Evolutionary conservation across 805 yeast species (phyloP).

Genomic region (Candida tammaniensis): DNA sequence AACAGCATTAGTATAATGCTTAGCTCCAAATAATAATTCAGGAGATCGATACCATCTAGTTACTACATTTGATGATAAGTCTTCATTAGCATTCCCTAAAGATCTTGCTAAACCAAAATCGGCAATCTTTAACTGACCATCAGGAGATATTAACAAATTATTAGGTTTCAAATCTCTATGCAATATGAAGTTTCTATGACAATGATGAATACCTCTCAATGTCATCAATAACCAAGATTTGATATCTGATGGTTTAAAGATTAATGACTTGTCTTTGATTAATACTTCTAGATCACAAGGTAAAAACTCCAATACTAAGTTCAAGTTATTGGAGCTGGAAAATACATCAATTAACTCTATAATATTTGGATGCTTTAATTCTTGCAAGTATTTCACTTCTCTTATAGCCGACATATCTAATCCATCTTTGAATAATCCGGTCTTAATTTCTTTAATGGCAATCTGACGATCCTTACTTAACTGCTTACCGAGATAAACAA

Average conservation of each 20-base stretch:
- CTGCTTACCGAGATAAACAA: slow-evolving; percentile 82
- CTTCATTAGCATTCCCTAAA: slow-evolving; percentile 68
- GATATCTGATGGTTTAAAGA: slow-evolving; percentile 82
- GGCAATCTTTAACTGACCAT: slow-evolving; percentile 87
- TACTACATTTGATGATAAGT: slow-evolving; percentile 88
- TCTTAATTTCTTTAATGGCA: slow-evolving; percentile 94
- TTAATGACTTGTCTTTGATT: slow-evolving; percentile 71
- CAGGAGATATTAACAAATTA: slow-evolving; percentile 80
- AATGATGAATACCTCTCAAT: slow-evolving; percentile 89
- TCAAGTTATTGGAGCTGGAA: slow-evolving; percentile 61
- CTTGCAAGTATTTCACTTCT: slow-evolving; percentile 86
- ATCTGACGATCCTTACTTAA: slow-evolving; percentile 53
- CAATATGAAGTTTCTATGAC: slow-evolving; percentile 85
- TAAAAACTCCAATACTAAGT: slow-evolving; percentile 86
- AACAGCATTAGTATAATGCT: slow-evolving; percentile 79
- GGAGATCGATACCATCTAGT: slow-evolving; percentile 98
- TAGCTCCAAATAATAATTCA: slow-evolving; percentile 82
- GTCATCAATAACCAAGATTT: slow-evolving; percentile 96
- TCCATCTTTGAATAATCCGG: slow-evolving; percentile 93
- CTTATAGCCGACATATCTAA: slow-evolving; percentile 96
- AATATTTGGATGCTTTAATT: slow-evolving; percentile 65
- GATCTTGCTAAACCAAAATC: slow-evolving; percentile 96
- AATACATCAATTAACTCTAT: slow-evolving; percentile 89
- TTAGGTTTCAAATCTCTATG: slow-evolving; percentile 95
- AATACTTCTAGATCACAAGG: slow-evolving; percentile 86